Evolutionary conservation across 179 eudicot species (phyloP).

Genomic region (Patellifolia procumbens): DNA sequence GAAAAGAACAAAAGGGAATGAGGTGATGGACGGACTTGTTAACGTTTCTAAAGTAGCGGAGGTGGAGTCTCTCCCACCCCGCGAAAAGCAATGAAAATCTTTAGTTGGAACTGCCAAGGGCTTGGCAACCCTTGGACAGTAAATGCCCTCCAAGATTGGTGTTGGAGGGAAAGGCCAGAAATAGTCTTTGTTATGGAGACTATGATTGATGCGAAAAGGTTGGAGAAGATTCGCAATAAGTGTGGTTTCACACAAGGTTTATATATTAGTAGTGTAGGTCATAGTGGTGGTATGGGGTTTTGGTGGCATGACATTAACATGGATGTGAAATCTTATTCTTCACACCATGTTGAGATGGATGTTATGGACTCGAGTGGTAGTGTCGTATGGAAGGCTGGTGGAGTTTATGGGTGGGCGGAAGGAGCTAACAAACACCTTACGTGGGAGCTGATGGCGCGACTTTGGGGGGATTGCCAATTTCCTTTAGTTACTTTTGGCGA

Average conservation of each 20-base stretch:
- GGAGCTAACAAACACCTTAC: neutral
- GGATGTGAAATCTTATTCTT: neutral
- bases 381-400: neutral
- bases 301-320: neutral
- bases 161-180: neutral
- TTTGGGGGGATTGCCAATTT: fast-evolving
- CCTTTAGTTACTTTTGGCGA: neutral
- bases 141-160: neutral
- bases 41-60: neutral
- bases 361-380: neutral
- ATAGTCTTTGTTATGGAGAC: neutral
- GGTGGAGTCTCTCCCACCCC: neutral
- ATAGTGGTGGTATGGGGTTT: neutral
- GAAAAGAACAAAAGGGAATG: too few species aligned
- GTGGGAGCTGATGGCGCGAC: neutral
- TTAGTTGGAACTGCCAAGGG: neutral
- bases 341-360: neutral
- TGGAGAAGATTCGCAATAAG: neutral
- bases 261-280: neutral
- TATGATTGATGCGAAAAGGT: neutral
- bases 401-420: neutral
- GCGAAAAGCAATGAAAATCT: neutral
- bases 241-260: neutral
- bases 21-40: neutral
- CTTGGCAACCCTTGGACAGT: neutral